Evolutionary conservation across 192 early-diverging fungal genomes (phyloP), one percentile per base, ranked within the genome.

Genomic region (Radiomyces spectabilis): DNA sequence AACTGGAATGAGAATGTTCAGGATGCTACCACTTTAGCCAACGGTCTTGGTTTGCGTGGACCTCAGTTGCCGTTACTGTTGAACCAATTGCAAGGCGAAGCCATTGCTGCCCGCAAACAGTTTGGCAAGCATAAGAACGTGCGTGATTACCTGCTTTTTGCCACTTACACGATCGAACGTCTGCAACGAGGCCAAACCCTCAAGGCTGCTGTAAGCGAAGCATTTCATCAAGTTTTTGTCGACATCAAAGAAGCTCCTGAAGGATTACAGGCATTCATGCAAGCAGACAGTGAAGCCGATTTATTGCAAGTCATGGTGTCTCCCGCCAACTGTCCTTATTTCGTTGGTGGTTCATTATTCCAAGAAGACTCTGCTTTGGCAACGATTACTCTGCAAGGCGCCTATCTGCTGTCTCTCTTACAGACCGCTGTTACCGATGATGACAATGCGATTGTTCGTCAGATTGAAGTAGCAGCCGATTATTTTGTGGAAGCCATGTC

Each of bases 361-460:
- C 63, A 75, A 5, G 71, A 82, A 26, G 76, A 86, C 22, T 80
- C 85, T 41, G 51, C 42, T 24, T 50, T 86, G 43, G 76, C 80
- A 0, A 75, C 59, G 0, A 55, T 84, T 5, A 56, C 72, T 4
- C 40, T 80, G 18, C 77, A 83, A 46, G 75, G 79, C 33, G 74
- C 82, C 5, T 75, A 77, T 33, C 33, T 84, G 0, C 63, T 77
- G 48, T 55, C 71, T 25, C 31, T 79, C 5, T 39, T 79, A 3
- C 55, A 72, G 1, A 41, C 55, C 38, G 49, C 58, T 53, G 52
- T 53, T 22, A 32, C 63, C 15, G 58, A 53, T 7, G 37, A 48
- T 45, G 41, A 22, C 4, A 19, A 45, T 25, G 29, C 32, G 30
- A 21, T 16, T 22, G 26, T 54, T 21, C 48, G 33, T 29, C 31